phyloP scores from a whole-genome alignment of 129 eudicot genomes.

The Flaveria linearis region DNA sequence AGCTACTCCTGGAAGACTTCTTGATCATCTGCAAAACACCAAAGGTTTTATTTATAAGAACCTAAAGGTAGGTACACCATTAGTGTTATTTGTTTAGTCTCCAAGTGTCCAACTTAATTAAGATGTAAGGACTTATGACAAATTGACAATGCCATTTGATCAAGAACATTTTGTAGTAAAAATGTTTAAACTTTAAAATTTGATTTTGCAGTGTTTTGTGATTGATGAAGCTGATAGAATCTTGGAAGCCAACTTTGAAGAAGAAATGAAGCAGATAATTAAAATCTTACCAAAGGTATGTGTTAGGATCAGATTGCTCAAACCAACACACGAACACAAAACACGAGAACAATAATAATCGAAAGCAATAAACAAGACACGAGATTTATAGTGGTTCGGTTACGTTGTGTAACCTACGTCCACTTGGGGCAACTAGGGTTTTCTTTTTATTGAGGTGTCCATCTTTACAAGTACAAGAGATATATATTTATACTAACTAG shows the following conservation, averaged over 20 bases:
- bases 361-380: too few species aligned
- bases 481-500: too few species aligned
- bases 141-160: neutral
- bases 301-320: too few species aligned
- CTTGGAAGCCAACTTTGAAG: constrained; percentile 92
- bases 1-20: constrained; percentile 92
- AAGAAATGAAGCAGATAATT: constrained; percentile 83
- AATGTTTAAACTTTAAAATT: neutral
- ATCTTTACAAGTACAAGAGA: too few species aligned
- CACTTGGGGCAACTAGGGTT: too few species aligned
- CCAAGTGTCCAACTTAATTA: neutral
- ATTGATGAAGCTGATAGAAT: constrained; percentile 98
- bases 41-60: constrained; percentile 83
- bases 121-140: neutral
- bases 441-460: too few species aligned
- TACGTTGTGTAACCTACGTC: too few species aligned
- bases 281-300: constrained; percentile 89
- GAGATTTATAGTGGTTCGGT: too few species aligned
- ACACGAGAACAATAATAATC: too few species aligned
- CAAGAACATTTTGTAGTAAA: neutral
- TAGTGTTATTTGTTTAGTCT: neutral
- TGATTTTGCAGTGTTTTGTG: constrained; percentile 64
- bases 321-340: too few species aligned
- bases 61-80: constrained; percentile 49
- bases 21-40: constrained; percentile 87